phyloP scores from a whole-genome alignment of 306 rosid species.

The Casuarina cunninghamiana region DNA sequence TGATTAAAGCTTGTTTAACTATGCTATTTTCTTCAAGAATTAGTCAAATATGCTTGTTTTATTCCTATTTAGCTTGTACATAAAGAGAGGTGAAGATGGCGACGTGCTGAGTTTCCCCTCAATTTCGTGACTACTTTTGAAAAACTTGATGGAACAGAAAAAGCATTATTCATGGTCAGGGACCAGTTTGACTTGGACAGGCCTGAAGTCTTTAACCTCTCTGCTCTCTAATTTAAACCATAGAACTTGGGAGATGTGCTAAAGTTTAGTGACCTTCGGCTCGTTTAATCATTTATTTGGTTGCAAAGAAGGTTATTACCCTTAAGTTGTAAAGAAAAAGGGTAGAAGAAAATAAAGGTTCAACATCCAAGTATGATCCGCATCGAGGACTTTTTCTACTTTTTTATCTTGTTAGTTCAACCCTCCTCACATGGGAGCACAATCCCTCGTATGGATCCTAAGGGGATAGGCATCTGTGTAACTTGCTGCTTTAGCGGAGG shows the following conservation, averaged over 20 bases:
- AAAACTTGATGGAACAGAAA: slow-evolving; percentile 14
- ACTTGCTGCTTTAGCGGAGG: slow-evolving; percentile 21
- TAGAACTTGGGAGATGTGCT: slow-evolving; percentile 19
- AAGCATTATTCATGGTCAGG: not conserved
- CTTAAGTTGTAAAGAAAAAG: not conserved
- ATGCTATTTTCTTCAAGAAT: not conserved
- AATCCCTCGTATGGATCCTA: slow-evolving; percentile 19
- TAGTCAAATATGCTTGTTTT: not conserved
- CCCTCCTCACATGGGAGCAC: slow-evolving; percentile 27
- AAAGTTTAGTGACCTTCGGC: not conserved
- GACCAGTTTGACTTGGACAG: slow-evolving; percentile 1
- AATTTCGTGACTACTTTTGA: not conserved
- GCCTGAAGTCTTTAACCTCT: slow-evolving; percentile 27
- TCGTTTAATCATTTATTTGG: not conserved
- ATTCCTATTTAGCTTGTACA: too few relatives aligned
- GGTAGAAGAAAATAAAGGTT: not conserved
- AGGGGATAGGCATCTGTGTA: slow-evolving; percentile 18
- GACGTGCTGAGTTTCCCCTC: not conserved
- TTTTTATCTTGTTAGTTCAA: not conserved
- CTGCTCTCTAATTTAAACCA: slow-evolving; percentile 25
- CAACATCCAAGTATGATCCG: not conserved
- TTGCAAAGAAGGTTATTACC: too few relatives aligned
- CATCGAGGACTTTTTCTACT: not conserved
- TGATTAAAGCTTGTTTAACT: not conserved
- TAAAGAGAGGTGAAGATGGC: not conserved